Evolutionary conservation across 106 monocot species (phyloP).

Genomic region (Platanthera guangdongensis): DNA sequence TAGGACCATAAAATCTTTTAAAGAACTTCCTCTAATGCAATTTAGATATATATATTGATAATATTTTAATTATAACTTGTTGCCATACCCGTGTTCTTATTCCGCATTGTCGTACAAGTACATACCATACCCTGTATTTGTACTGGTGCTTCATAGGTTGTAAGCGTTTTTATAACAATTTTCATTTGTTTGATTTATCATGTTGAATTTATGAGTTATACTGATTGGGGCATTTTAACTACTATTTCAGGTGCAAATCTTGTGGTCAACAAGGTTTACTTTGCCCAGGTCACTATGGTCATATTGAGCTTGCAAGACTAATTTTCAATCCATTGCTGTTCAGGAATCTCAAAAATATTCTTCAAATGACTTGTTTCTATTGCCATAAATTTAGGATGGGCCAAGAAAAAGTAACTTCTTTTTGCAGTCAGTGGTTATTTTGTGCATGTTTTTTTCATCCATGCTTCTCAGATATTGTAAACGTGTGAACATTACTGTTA

Average conservation of each 20-base stretch:
- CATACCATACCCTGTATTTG: too few relatives aligned
- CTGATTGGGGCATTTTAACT: slow-evolving; percentile 5
- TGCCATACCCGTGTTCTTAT: too few relatives aligned
- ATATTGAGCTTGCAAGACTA: slow-evolving; percentile 68
- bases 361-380: slow-evolving; percentile 63
- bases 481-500: not conserved
- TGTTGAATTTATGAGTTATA: slow-evolving; percentile 1
- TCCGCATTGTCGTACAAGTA: too few relatives aligned
- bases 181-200: not conserved
- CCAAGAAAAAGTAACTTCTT: slow-evolving; percentile 34
- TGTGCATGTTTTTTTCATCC: not conserved
- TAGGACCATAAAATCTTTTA: too few relatives aligned
- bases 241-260: slow-evolving; percentile 61
- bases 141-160: too few relatives aligned
- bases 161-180: not conserved
- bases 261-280: slow-evolving; percentile 52
- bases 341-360: slow-evolving; percentile 44
- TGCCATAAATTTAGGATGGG: slow-evolving; percentile 62
- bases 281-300: slow-evolving; percentile 91
- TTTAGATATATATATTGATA: too few relatives aligned
- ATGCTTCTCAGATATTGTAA: not conserved
- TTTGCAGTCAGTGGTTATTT: not conserved
- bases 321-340: slow-evolving; percentile 79
- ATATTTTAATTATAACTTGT: too few relatives aligned
- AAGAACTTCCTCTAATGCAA: too few relatives aligned